Base-by-base conservation (phyloP, 2,329 filamentous ascomycete genomes). In the Colletotrichum orchidophilum region DNA sequence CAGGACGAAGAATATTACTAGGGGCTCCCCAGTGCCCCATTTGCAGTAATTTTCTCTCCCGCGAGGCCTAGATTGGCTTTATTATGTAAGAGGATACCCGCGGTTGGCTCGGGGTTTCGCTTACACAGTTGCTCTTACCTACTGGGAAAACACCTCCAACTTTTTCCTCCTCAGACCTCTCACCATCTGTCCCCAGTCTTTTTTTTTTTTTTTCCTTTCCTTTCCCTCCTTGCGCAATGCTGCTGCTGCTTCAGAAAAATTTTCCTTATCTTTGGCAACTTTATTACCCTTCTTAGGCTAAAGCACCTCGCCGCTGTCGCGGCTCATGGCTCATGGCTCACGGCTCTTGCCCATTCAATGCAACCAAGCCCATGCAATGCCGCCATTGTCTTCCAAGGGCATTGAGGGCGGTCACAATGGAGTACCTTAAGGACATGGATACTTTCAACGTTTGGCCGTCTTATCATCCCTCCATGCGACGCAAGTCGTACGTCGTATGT, bases 201-300 rank as follows among this genome's bases (percentile, higher is more conserved):
- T n/a, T 29, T 61, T 50, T 31, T 11, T 27, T 6, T 11, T 6
- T 6, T 2, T 7, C 15, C 3, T 15, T n/a, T 59, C 46, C 21
- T 27, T 12, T 18, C 3, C 13, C 8, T 26, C 35, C 33, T 31
- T 59, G 39, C 58, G 65, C 65, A 60, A 53, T 69, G 60, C 50
- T 26, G 49, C 53, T 59, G 52, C 64, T 68, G 52, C 52, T 55
- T 64, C 39, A 65, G 66, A 71, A 74, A 74, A 74, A 0, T 73
- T 74, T 74, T 71, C 66, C 70, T 74, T 71, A 73, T 74, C 72
- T 74, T 60, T 73, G 46, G 65, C 49, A 55, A 13, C 50, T 60
- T 60, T 64, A 58, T 55, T 54, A 46, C 50, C 12, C 57, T 18
- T 29, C 26, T 12, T 39, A 31, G 59, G 3, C 42, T 52, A 52